Evolutionary conservation across 768 basidiomycete species (phyloP).

Genomic region (Suillus variegatus): DNA sequence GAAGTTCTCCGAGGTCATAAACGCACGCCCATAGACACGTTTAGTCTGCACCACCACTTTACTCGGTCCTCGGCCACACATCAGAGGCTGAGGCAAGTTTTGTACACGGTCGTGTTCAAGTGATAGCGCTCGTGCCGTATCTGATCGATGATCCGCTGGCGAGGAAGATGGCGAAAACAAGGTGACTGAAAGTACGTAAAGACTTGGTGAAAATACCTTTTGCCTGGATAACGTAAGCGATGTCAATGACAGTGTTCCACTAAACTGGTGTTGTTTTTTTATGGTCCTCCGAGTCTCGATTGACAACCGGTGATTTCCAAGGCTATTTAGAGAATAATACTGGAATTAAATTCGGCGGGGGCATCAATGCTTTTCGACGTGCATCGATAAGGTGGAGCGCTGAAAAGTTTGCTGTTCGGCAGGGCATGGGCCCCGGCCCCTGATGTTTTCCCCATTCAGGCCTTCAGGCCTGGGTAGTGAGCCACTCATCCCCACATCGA

Average conservation of each 20-base stretch:
- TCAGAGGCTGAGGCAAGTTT: not conserved
- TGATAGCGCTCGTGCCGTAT: not conserved
- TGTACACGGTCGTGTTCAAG: not conserved
- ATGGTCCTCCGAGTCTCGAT: not conserved
- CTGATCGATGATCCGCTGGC: not conserved
- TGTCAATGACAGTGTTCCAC: not conserved
- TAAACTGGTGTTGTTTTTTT: not conserved
- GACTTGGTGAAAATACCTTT: not conserved
- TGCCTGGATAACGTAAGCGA: constrained; percentile 4
- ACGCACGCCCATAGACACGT: not conserved
- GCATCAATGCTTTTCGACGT: not conserved
- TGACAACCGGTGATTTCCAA: not conserved
- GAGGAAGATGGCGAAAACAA: not conserved
- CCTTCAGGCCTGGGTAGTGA: not conserved
- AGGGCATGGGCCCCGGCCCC: not conserved
- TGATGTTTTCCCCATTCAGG: not conserved
- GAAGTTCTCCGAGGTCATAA: not conserved
- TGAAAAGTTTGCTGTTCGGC: not conserved
- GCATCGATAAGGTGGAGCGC: not conserved
- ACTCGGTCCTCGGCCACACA: not conserved
- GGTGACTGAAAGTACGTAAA: not conserved
- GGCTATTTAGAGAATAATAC: not conserved
- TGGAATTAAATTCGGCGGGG: not conserved
- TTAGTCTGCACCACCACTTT: not conserved
- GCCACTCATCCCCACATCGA: constrained; percentile 3